These are phyloP conservation scores for Acacia confusa DNA, from an alignment of 306 rosid species.

Conservation along the genomic window DNA sequence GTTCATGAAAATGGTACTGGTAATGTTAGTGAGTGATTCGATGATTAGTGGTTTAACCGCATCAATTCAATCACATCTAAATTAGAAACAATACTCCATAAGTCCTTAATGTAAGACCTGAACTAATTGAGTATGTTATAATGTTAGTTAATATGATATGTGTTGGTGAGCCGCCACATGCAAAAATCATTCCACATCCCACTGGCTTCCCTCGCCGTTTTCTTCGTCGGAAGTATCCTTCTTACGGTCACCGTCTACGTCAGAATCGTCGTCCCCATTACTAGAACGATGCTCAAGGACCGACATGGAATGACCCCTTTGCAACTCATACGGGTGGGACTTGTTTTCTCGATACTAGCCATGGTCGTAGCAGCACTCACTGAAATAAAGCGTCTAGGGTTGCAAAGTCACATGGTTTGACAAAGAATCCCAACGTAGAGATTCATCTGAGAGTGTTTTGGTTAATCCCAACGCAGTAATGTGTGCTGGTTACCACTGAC, in stretches of 20 bases:
- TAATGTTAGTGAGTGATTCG: too few relatives aligned
- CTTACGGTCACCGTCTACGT: slow-evolving; percentile 72
- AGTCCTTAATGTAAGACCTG: too few relatives aligned
- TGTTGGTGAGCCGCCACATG: slow-evolving; percentile 39
- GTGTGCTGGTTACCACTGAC: too few relatives aligned
- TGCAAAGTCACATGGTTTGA: slow-evolving; percentile 38
- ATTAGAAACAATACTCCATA: too few relatives aligned
- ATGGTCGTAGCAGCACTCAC: slow-evolving; percentile 62
- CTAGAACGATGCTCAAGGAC: slow-evolving; percentile 45
- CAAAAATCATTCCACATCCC: slow-evolving; percentile 75
- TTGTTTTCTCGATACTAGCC: slow-evolving; percentile 49
- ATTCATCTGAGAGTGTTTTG: slow-evolving; percentile 71
- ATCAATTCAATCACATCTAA: too few relatives aligned
- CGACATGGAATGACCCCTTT: slow-evolving; percentile 62
- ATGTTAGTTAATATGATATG: too few relatives aligned
- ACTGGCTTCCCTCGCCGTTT: slow-evolving; percentile 66
- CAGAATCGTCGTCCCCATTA: slow-evolving; percentile 47
- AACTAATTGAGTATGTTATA: too few relatives aligned
- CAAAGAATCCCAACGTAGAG: slow-evolving; percentile 24
- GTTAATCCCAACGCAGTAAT: slow-evolving; percentile 46
- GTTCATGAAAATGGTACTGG: too few relatives aligned
- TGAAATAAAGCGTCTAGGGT: slow-evolving; percentile 48
- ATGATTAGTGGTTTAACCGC: too few relatives aligned
- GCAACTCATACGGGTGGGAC: slow-evolving; percentile 66
- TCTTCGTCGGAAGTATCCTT: slow-evolving; percentile 74